Base-by-base conservation (phyloP, 257 asterid genomes). In the Primulina huaijiensis region DNA sequence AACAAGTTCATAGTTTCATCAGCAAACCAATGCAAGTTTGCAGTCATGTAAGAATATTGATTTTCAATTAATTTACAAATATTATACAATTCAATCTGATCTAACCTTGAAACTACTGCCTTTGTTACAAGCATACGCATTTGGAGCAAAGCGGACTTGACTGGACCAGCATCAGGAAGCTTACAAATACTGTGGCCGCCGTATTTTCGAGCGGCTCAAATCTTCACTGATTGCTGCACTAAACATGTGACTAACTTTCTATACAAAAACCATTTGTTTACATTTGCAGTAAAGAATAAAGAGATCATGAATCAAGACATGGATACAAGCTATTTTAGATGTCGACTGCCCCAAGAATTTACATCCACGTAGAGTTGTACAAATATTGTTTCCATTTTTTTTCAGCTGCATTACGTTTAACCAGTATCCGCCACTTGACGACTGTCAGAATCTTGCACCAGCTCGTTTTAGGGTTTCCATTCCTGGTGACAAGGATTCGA, bases 401-500 rank as follows among this genome's bases (percentile, higher is more conserved):
- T 8, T 82, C 86, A 64, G 86, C 89, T 69, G 83, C 82, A 6
- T 68, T 80, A 52, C 85, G 85, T 85, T 78, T 81, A 16, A 82
- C 81, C 76, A 87, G 80, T 75, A 89, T 91, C 60, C 77, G 71
- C 94, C 92, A 90, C 81, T 87, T 90, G 10, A 92, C 82, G 75
- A 82, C 92, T 1, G 96, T 96, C 3, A 87, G 79, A 61, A 92
- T 82, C 80, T 87, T 90, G 82, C 95, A 85, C 98, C 96, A 90
- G 60, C 86, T 78, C 4, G 84, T 77, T 74, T 75, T 84, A 61
- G 94, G 79, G 67, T 70, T 83, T 59, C 85, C 81, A 60, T 30
- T 73, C 64, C 80, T 74, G 34, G 92, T 74, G 63, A 76, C 70
- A 37, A 46, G 62, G 65, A 79, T 46, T 72, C 77, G 83, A 37